Evolutionary conservation across 257 asterid species (phyloP), one percentile per base, ranked within the genome.

Genomic region (Pogostemon cablin): DNA sequence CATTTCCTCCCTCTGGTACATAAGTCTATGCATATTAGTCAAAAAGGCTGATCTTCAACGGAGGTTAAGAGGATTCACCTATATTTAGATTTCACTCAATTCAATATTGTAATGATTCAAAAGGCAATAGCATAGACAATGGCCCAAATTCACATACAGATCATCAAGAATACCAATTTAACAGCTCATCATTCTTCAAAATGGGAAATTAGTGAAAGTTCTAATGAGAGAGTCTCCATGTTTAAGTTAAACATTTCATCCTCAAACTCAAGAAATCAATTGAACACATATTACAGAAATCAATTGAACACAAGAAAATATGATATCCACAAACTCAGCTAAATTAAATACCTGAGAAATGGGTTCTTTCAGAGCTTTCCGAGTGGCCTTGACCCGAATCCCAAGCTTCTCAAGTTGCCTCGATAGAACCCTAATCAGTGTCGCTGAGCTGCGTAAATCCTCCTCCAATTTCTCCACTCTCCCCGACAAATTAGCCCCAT

Each of bases 401-500:
- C 92, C 96, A 12, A 93, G 90, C 85, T 91, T 93, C 86, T 91
- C 97, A 56, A 93, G 81, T 73, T 86, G 97, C 84, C 97, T 86
- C 40, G 96, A 80, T 75, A 88, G 68, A 65, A 79, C 89, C 77
- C 83, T 86, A 74, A 89, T 69, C 9, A 90, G 75, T 0, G 88
- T 81, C 2, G 82, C 77, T 3, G 88, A 85, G 77, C 86, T 85
- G 57, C 86, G 83, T 67, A 86, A 83, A 68, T 85, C 95, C 75
- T 86, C 88, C 85, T 93, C 98, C 82, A 93, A 39, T 70, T 83
- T 88, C 84, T 89, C 96, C 76, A 91, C 86, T 75, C 96, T 87
- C 57, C 80, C 93, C 82, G 79, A 75, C 79, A 88, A 81, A 80
- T 86, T 80, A 69, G 72, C 80, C 58, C 76, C 84, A 32, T 47